These are phyloP conservation scores for Eruca vesicaria DNA, from an alignment of 441 rosid species.

Conservation along the genomic window DNA sequence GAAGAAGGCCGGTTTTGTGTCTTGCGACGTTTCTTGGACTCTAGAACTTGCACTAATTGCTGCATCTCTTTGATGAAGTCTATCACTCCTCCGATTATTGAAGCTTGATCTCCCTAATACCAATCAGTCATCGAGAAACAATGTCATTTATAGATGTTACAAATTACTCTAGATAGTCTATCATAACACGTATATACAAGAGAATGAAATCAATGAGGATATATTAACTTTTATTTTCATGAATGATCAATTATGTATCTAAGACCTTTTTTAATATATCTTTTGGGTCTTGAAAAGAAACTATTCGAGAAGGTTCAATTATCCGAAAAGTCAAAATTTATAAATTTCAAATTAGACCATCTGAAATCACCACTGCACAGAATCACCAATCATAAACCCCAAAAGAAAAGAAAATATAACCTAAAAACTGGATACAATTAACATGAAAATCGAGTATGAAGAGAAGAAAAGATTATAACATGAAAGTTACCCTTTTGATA, in stretches of 20 bases:
- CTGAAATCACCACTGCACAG: neutral
- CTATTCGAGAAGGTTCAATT: neutral
- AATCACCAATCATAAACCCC: neutral
- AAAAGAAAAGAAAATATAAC: neutral
- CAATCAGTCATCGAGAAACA: conserved; percentile 12
- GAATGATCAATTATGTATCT: too few relatives aligned
- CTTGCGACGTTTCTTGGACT: conserved; percentile 77
- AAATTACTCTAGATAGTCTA: neutral
- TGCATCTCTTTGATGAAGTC: conserved; percentile 92
- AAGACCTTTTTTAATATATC: too few relatives aligned
- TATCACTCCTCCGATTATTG: conserved; percentile 82
- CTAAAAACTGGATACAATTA: neutral
- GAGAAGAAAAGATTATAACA: neutral
- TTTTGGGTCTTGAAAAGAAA: neutral
- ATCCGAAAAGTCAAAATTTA: neutral
- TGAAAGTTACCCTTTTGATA: conserved; percentile 65
- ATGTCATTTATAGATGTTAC: too few relatives aligned
- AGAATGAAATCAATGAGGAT: neutral
- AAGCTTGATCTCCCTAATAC: conserved; percentile 89
- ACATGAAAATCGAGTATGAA: neutral
- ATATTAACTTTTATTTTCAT: too few relatives aligned
- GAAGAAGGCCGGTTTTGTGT: conserved; percentile 66
- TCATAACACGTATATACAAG: neutral
- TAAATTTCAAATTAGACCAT: neutral
- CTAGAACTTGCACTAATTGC: conserved; percentile 72